Evolutionary conservation across 108 stramenopile genomes (phyloP).

Genomic region (Nitzschia palea): DNA sequence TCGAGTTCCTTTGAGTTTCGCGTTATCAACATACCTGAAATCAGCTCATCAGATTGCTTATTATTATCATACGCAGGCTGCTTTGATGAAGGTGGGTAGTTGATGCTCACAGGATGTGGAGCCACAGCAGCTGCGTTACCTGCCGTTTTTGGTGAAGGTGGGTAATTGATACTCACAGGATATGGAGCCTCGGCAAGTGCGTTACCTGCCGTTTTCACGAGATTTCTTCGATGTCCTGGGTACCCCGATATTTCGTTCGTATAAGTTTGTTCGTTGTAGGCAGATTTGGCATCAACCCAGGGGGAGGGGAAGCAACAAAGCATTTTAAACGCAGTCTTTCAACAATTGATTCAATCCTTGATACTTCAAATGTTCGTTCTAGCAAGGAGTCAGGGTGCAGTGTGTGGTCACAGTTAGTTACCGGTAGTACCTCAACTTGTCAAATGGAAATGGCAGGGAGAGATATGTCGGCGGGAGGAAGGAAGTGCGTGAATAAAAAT

Average conservation of each 20-base stretch:
- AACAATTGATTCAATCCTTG: too few relatives aligned
- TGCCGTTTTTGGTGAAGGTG: not conserved
- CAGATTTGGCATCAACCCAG: not conserved
- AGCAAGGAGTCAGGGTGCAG: too few relatives aligned
- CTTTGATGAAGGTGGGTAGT: not conserved
- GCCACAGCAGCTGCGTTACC: not conserved
- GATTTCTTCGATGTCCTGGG: slow-evolving; percentile 25
- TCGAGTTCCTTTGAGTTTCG: too few relatives aligned
- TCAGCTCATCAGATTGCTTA: not conserved
- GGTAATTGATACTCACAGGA: not conserved
- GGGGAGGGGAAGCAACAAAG: slow-evolving; percentile 16
- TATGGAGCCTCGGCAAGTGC: slow-evolving; percentile 3
- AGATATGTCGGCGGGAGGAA: too few relatives aligned
- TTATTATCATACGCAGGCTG: not conserved
- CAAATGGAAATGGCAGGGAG: too few relatives aligned
- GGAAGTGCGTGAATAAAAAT: too few relatives aligned
- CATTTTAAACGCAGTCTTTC: slow-evolving; percentile 2
- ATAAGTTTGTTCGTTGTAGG: slow-evolving; percentile 19
- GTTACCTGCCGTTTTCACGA: slow-evolving; percentile 25
- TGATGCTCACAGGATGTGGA: not conserved
- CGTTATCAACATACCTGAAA: slow-evolving; percentile 27
- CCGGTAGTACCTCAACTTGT: too few relatives aligned
- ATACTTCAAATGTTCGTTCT: too few relatives aligned
- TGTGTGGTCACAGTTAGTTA: too few relatives aligned
- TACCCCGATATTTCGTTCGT: slow-evolving; percentile 6